Evolutionary conservation across 208 protist species (phyloP).

Genomic region (Trypanosoma mega): DNA sequence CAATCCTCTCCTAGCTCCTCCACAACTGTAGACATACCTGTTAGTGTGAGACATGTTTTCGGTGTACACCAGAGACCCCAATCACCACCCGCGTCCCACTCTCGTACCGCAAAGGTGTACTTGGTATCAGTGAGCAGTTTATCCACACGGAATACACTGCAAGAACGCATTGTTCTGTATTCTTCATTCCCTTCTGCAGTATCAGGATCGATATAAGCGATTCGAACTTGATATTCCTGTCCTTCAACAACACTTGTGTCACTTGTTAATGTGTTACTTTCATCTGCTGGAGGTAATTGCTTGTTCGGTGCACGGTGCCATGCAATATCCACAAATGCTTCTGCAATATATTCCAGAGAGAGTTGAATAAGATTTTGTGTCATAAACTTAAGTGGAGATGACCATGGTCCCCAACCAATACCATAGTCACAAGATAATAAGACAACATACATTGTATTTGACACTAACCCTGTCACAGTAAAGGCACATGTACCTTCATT

Average conservation of each 20-base stretch:
- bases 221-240: conserved; percentile 76
- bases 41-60: conserved; percentile 80
- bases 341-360: conserved; percentile 83
- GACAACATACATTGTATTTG: conserved; percentile 87
- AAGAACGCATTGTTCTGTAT: conserved; percentile 68
- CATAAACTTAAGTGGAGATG: conserved; percentile 82
- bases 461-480: conserved; percentile 67
- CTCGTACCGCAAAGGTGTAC: conserved; percentile 88
- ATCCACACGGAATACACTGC: conserved; percentile 78
- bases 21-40: conserved; percentile 57
- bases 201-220: conserved; percentile 54
- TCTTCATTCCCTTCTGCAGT: conserved; percentile 48
- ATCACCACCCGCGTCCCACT: conserved; percentile 86
- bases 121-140: conserved; percentile 81
- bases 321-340: conserved; percentile 89
- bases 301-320: conserved; percentile 89
- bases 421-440: conserved; percentile 83
- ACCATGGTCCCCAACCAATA: conserved; percentile 78
- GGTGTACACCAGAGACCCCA: conserved; percentile 89
- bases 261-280: conserved; percentile 54
- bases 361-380: conserved; percentile 92
- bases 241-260: conserved; percentile 52
- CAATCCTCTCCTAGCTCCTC: conserved; percentile 83
- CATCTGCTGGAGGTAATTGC: conserved; percentile 47
- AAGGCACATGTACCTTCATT: conserved; percentile 26